A percentile compares a stretch with the other conserved stretches of the same genome.
Evolutionary conservation across 805 yeast species (phyloP).

Genomic region (Tetrapisispora iriomotensis): DNA sequence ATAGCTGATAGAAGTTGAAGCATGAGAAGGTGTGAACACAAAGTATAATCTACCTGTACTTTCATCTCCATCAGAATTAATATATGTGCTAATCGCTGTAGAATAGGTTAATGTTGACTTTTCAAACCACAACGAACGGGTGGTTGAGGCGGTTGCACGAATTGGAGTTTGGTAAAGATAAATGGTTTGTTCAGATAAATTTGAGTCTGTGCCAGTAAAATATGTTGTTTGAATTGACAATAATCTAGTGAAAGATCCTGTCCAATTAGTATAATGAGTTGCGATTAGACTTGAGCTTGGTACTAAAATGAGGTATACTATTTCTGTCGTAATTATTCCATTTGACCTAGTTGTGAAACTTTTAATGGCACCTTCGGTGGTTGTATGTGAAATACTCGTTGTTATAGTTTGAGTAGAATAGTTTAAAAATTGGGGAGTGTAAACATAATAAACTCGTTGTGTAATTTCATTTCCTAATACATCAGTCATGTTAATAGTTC

Average conservation of each 20-base stretch:
- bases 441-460: background rate
- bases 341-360: background rate
- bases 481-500: background rate
- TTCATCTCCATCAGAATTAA: slow-evolving; percentile 6
- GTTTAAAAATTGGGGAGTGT: slow-evolving; percentile 1
- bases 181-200: background rate
- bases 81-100: background rate
- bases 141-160: background rate
- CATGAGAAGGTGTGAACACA: slow-evolving; percentile 5
- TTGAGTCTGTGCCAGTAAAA: background rate
- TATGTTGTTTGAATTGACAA: background rate
- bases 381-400: background rate
- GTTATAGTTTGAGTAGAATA: background rate
- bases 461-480: background rate
- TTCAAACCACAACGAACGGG: background rate
- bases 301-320: background rate
- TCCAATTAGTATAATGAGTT: background rate
- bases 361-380: background rate
- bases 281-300: background rate
- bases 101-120: slow-evolving; percentile 1
- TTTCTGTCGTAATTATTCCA: background rate
- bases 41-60: slow-evolving; percentile 5
- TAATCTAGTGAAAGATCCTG: background rate
- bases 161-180: background rate
- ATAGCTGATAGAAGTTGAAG: background rate